A percentile compares a stretch with the other conserved stretches of the same genome.
phyloP scores from a whole-genome alignment of 73 alveolate genomes.

The Paramecium sexaurelia region DNA sequence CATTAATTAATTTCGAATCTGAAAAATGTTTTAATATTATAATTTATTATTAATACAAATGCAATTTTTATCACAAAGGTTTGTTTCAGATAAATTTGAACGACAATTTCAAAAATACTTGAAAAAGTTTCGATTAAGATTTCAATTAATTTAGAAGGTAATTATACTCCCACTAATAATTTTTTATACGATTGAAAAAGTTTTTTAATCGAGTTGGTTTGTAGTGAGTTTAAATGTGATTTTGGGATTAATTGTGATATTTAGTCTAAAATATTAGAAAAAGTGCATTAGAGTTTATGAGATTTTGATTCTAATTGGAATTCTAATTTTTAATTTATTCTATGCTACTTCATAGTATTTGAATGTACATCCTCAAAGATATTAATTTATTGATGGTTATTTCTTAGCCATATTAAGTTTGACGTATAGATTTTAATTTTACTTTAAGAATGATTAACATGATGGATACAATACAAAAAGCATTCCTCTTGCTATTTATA shows the following conservation, averaged over 20 bases:
- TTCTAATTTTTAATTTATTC: neutral
- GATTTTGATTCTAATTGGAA: neutral
- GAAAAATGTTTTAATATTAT: neutral
- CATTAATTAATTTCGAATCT: neutral
- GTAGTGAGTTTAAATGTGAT: neutral
- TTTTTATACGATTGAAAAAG: neutral
- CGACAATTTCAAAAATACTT: neutral
- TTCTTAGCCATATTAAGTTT: slow-evolving; percentile 25
- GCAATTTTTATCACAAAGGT: neutral
- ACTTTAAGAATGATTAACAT: neutral
- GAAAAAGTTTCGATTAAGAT: neutral
- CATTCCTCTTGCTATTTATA: neutral
- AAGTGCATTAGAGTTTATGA: neutral
- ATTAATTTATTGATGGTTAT: slow-evolving; percentile 9
- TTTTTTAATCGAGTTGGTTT: neutral
- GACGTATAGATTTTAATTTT: neutral
- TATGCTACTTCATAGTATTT: slow-evolving; percentile 1
- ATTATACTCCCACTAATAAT: neutral
- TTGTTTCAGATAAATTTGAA: neutral
- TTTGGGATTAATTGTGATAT: neutral
- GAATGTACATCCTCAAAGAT: slow-evolving; percentile 7
- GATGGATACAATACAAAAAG: slow-evolving; percentile 20
- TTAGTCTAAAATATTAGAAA: neutral
- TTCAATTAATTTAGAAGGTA: neutral
- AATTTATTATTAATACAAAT: neutral